Percentiles rank a stretch among this genome's conserved stretches.
Evolutionary conservation across 768 basidiomycete species (phyloP).

Genomic region (Pleurotus salmoneostramineus): DNA sequence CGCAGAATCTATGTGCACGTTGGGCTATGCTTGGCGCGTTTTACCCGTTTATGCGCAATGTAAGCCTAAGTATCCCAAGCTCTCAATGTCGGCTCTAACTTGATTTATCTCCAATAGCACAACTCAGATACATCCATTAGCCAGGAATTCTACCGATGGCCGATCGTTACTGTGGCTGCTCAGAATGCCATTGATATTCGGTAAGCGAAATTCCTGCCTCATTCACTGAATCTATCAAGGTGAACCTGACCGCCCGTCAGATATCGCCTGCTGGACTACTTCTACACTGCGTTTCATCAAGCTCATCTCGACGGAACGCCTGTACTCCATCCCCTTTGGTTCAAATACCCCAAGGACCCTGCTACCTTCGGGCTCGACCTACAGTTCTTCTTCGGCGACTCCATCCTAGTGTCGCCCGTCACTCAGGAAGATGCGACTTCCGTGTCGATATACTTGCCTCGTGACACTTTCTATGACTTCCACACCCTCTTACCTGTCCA

Average conservation of each 20-base stretch:
- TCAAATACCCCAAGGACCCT: slow-evolving; percentile 60
- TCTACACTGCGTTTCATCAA: slow-evolving; percentile 68
- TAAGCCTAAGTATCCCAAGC: slow-evolving; percentile 22
- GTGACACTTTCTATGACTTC: slow-evolving; percentile 67
- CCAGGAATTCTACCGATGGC: slow-evolving; percentile 72
- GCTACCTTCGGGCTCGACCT: slow-evolving; percentile 57
- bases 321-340: slow-evolving; percentile 61
- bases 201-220: slow-evolving; percentile 24
- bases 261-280: slow-evolving; percentile 66
- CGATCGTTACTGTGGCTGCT: slow-evolving; percentile 51
- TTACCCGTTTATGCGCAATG: slow-evolving; percentile 78
- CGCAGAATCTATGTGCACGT: slow-evolving; percentile 65
- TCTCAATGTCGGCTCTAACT: background rate
- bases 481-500: slow-evolving; percentile 40
- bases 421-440: slow-evolving; percentile 56
- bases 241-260: slow-evolving; percentile 22
- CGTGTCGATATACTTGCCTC: slow-evolving; percentile 58
- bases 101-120: slow-evolving; percentile 32
- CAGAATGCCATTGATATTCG: slow-evolving; percentile 58
- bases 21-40: slow-evolving; percentile 80
- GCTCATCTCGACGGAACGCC: slow-evolving; percentile 56
- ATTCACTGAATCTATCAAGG: background rate
- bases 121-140: slow-evolving; percentile 46
- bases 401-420: slow-evolving; percentile 67
- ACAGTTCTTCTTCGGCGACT: slow-evolving; percentile 68